Evolutionary conservation across 768 basidiomycete genomes (phyloP), one percentile per base, ranked within the genome.

Genomic region (Boletus insuetus): DNA sequence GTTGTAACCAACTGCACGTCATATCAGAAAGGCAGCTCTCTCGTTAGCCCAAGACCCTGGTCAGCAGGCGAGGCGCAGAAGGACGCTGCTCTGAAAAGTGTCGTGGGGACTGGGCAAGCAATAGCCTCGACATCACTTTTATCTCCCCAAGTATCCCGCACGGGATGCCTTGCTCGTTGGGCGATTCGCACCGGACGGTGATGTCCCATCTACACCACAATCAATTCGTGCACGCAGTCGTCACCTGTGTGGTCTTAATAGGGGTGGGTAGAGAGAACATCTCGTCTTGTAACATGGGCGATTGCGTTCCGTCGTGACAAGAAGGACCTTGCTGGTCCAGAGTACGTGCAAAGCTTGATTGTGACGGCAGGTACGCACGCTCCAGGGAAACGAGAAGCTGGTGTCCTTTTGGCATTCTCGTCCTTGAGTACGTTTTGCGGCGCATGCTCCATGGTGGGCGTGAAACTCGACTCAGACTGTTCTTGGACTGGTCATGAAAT

Each of bases 11-110:
- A 73, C 76, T 75, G 74, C 81, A 78, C 79, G 77, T 71, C 82
- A 79, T 81, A 88, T 83, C 84, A 86, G 85, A 85, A 80, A 88
- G 71, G 58, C 74, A 72, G 61, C 64, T 61, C 55, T 59, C 55
- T 64, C 63, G 58, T 57, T 58, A 58, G 71, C 61, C 76, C 58
- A 79, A 79, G 80, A 82, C 74, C 73, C 71, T 74, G 55, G 32
- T 56, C 5, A 17, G 26, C 31, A 46, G 64, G 62, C 49, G 63
- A 66, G 65, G 65, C 2, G 6, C 19, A 31, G 58, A 64, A 54
- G 52, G 38, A 14, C 16, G 12, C 8, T 32, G 54, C 54, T 75
- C 80, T 83, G 79, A 78, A 80, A 84, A 7, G 78, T 77, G 80
- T 74, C 71, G 80, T 73, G 79, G 80, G 75, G 82, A 80, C 74